These are phyloP conservation scores for Penicillium sp. DNA, from an alignment of 2,329 filamentous ascomycete species.

Conservation along the genomic window DNA sequence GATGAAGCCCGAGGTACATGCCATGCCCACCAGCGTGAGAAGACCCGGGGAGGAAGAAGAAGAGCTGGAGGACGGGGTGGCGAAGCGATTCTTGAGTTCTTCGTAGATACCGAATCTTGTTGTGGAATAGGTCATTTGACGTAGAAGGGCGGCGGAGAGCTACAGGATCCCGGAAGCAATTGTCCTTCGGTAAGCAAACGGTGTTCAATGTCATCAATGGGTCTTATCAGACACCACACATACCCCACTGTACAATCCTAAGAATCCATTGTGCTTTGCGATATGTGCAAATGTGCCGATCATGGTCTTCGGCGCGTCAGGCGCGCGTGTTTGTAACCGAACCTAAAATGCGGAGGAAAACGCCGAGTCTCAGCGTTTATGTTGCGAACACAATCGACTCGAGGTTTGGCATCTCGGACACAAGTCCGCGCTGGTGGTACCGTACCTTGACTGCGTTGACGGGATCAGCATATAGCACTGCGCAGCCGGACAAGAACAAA, in stretches of 20 bases:
- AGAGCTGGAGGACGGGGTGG: slow-evolving; percentile 33
- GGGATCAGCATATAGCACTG: slow-evolving; percentile 16
- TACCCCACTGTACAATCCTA: slow-evolving; percentile 79
- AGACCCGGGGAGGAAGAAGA: slow-evolving; percentile 57
- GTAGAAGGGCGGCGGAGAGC: slow-evolving; percentile 84
- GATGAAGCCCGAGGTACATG: slow-evolving; percentile 74
- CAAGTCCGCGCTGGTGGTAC: slow-evolving; percentile 3
- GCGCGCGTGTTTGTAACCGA: slow-evolving; percentile 75
- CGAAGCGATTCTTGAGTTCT: slow-evolving; percentile 70
- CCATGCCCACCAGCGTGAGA: slow-evolving; percentile 72
- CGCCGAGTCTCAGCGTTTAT: slow-evolving; percentile 9
- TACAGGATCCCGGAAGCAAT: slow-evolving; percentile 26
- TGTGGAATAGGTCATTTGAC: slow-evolving; percentile 93
- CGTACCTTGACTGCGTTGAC: slow-evolving; percentile 51
- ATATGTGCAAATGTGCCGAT: slow-evolving; percentile 79
- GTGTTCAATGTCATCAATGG: not conserved
- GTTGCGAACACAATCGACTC: no score
- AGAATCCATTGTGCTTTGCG: slow-evolving; percentile 65
- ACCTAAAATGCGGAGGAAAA: slow-evolving; percentile 51
- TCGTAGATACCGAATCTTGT: slow-evolving; percentile 97
- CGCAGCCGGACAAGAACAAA: slow-evolving; percentile 2
- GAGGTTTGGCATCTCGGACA: slow-evolving; percentile 1
- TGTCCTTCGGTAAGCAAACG: slow-evolving; percentile 2
- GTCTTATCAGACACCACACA: slow-evolving; percentile 19
- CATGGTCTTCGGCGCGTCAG: slow-evolving; percentile 74